A percentile compares a stretch with the other conserved stretches of the same genome.
These are phyloP conservation scores for Lobosporangium transversale DNA, from an alignment of 192 early-diverging fungal genomes.

Conservation along the genomic window DNA sequence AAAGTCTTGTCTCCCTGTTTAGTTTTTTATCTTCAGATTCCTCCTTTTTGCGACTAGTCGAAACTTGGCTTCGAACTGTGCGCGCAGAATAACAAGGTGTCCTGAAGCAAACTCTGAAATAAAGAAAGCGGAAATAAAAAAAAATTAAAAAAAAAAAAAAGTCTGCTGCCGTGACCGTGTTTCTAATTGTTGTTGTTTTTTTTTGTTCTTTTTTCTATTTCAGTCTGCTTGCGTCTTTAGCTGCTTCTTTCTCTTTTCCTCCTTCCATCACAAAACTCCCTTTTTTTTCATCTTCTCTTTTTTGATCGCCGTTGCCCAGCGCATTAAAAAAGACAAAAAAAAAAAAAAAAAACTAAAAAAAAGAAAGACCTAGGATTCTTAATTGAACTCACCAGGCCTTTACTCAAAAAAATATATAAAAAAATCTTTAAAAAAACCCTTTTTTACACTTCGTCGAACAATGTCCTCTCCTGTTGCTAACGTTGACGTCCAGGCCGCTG, in stretches of 20 bases:
- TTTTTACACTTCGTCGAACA: conserved; percentile 3
- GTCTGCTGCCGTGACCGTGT: not conserved
- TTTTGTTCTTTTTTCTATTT: not conserved
- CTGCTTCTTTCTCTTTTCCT: not conserved
- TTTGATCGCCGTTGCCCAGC: conserved; percentile 26
- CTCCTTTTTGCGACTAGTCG: conserved; percentile 47
- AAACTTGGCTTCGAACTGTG: conserved; percentile 45
- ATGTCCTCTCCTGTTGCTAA: conserved; percentile 40
- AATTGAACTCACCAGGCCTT: conserved; percentile 32
- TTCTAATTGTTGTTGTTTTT: not conserved
- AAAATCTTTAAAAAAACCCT: not conserved
- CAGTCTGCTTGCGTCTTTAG: not conserved
- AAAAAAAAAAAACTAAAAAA: conserved; percentile 18
- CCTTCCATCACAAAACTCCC: conserved; percentile 2
- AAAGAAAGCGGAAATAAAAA: conserved; percentile 33
- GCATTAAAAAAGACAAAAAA: conserved; percentile 20
- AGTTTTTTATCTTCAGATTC: conserved; percentile 25
- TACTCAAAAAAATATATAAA: conserved; percentile 7
- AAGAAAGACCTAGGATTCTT: conserved; percentile 20
- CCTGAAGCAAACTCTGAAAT: conserved; percentile 3
- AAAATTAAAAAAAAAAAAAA: conserved; percentile 19
- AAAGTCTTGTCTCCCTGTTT: conserved; percentile 52
- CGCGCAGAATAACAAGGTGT: conserved; percentile 19
- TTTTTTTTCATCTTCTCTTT: conserved; percentile 14
- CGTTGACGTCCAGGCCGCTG: conserved; percentile 51